Base-by-base conservation (phyloP, 805 yeast genomes). In the Saturnispora diversa region DNA sequence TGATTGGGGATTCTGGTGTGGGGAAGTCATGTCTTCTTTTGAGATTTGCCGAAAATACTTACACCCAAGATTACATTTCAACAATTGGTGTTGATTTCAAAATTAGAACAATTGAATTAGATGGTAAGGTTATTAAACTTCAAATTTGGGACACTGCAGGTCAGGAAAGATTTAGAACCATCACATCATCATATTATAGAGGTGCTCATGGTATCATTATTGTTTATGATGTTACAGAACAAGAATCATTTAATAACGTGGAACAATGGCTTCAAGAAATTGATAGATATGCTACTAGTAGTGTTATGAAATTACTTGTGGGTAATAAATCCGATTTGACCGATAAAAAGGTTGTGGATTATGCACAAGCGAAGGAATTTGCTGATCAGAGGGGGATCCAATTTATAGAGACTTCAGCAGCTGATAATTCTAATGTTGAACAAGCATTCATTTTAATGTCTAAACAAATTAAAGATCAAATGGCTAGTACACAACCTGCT, bases 141-240 rank as follows among this genome's bases (percentile, higher is more conserved):
- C 98, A 92, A 69, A 90, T 92, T 59, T 92, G 98, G 98, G 98
- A 92, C 62, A 92, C 98, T 42, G 98, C 97, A 10, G 98, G 98
- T 35, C 98, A 92, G 69, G 98, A 92, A 65, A 73, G 98, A 55
- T 92, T 92, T 70, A 80, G 97, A 67, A 92, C 98, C 38, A 90
- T 90, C 66, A 92, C 97, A 10, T 84, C 96, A 11, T 85, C 96
- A 12, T 90, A 90, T 69, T 90, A 90, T 71, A 82, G 98, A 63
- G 98, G 98, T 43, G 96, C 97, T 10, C 97, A 90, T 60, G 98
- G 98, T 46, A 92, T 90, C 63, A 92, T 90, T 55, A 90, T 90
- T 54, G 98, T 90, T 39, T 90, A 92, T 63, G 98, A 90, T 60
- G 97, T 92, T 34, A 92, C 98, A 39, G 97, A 92, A 64, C 96